Conservation (phyloP, 1,139 yeast genomes). For the Taphrina sp. region DNA sequence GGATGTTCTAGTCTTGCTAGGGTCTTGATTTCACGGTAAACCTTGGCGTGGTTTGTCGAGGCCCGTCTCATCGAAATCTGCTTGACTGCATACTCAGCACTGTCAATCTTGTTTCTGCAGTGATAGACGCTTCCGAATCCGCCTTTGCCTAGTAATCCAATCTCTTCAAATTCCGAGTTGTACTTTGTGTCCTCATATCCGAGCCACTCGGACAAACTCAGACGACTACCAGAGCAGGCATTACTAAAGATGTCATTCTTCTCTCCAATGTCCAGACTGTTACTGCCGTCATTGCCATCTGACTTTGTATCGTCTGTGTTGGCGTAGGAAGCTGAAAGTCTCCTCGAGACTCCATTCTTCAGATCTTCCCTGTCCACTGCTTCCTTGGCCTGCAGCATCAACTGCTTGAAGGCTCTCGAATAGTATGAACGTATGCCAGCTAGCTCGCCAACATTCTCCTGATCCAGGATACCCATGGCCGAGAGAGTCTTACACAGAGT, state of each 20-base stretch:
- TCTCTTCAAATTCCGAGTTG: slow-evolving; percentile 86
- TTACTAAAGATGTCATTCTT: slow-evolving; percentile 8
- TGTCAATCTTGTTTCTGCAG: slow-evolving; percentile 87
- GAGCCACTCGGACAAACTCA: slow-evolving; percentile 7
- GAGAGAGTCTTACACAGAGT: slow-evolving; percentile 25
- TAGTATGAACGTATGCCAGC: slow-evolving; percentile 27
- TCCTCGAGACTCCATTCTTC: background rate
- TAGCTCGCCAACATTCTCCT: slow-evolving; percentile 30
- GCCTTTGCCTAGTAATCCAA: slow-evolving; percentile 84
- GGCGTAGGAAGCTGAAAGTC: slow-evolving; percentile 1
- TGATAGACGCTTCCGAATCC: slow-evolving; percentile 97
- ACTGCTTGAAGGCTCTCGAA: slow-evolving; percentile 22
- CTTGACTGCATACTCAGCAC: slow-evolving; percentile 90
- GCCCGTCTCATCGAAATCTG: slow-evolving; percentile 46
- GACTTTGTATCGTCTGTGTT: background rate
- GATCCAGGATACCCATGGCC: slow-evolving; percentile 31
- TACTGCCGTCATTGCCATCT: background rate
- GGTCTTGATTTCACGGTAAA: slow-evolving; percentile 84
- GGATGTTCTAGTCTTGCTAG: slow-evolving; percentile 90
- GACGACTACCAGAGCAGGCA: slow-evolving; percentile 3
- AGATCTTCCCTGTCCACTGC: slow-evolving; percentile 15
- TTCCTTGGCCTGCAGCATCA: slow-evolving; percentile 28
- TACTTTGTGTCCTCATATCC: slow-evolving; percentile 53
- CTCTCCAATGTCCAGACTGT: background rate
- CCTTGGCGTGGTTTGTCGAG: slow-evolving; percentile 43